Conservation (phyloP, 257 asterid genomes). For the Nicotiana otophora region DNA sequence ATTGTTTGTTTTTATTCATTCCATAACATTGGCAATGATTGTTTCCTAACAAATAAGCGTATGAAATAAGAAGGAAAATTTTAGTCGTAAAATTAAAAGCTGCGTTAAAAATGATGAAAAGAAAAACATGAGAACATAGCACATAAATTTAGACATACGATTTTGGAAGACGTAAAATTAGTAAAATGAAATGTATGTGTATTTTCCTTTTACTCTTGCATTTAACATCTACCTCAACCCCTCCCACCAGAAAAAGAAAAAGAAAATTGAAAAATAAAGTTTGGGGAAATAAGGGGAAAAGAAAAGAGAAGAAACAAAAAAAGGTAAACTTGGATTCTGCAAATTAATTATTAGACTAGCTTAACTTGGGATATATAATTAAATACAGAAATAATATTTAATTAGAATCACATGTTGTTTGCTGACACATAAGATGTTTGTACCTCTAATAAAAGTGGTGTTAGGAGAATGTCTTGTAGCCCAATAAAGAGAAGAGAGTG, state of each 20-base stretch:
- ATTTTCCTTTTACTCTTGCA: neutral
- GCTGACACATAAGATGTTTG: neutral
- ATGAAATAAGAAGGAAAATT: neutral
- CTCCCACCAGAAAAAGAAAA: neutral
- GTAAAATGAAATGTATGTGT: neutral
- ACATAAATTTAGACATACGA: neutral
- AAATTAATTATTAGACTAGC: neutral
- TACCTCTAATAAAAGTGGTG: neutral
- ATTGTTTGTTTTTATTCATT: too few relatives aligned
- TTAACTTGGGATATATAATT: neutral
- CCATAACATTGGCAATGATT: neutral
- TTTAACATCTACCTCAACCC: neutral
- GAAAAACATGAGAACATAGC: neutral
- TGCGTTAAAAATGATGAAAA: neutral
- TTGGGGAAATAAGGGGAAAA: neutral
- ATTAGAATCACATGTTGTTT: conserved; percentile 5
- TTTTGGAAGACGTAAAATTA: neutral
- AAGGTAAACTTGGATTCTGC: neutral
- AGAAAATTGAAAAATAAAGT: neutral
- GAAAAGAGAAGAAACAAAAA: neutral
- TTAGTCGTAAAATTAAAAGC: too few relatives aligned
- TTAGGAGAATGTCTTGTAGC: conserved; percentile 15
- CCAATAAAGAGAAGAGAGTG: neutral
- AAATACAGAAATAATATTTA: neutral
- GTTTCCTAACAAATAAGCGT: too few relatives aligned